Evolutionary conservation across 495 filamentous ascomycete species (phyloP).

Genomic region (Penicillium dipodomyicola): DNA sequence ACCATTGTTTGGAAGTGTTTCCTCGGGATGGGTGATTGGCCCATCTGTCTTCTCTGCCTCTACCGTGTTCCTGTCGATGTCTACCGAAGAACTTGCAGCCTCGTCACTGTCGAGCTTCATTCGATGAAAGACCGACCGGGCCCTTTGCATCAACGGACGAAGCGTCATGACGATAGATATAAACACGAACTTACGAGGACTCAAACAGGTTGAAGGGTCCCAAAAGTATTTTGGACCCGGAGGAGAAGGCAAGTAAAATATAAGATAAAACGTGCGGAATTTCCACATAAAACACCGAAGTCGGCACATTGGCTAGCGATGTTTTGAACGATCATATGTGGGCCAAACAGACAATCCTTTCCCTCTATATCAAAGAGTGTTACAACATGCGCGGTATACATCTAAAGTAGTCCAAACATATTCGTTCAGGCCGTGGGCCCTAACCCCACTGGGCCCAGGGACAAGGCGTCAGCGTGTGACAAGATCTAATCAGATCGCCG

Average conservation of each 20-base stretch:
- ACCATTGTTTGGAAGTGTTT: conserved; percentile 10
- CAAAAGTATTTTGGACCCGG: neutral
- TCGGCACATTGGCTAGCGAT: conserved; percentile 8
- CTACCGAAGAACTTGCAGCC: conserved; percentile 5
- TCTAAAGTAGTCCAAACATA: conserved; percentile 4
- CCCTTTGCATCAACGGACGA: conserved; percentile 15
- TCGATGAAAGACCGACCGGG: conserved; percentile 12
- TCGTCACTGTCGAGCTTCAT: conserved; percentile 4
- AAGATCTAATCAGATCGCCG: conserved; percentile 20
- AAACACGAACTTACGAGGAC: neutral
- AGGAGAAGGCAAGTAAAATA: neutral
- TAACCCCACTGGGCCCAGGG: conserved; percentile 2
- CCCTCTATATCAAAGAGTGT: neutral
- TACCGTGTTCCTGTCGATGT: neutral
- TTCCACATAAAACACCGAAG: conserved; percentile 13
- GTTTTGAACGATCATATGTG: conserved; percentile 3
- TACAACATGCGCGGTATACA: neutral
- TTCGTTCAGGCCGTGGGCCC: neutral
- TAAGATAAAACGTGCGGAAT: neutral
- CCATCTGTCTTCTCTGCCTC: conserved; percentile 5
- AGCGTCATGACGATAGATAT: conserved; percentile 5
- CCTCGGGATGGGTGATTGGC: neutral
- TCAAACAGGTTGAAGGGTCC: neutral
- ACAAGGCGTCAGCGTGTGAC: conserved; percentile 5
- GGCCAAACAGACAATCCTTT: conserved; percentile 10